Percentiles rank a stretch among this genome's conserved stretches.
Conservation (phyloP, 1,284 basidiomycete species). For the Gyrodon tennesseensis region DNA sequence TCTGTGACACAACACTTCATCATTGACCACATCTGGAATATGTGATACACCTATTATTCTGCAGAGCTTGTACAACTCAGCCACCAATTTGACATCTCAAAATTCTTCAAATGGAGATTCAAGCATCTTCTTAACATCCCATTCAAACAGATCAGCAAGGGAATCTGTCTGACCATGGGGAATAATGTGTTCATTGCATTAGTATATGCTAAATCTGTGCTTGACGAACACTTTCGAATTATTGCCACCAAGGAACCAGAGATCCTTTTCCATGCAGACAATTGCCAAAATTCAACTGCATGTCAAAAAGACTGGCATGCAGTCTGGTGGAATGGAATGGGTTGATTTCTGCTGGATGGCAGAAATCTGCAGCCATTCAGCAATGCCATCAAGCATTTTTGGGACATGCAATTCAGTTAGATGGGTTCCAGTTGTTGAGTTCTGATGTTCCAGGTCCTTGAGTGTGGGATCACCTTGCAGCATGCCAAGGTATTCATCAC, state of each 20-base stretch:
- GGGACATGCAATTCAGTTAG: background rate
- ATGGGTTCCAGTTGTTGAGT: slow-evolving; percentile 3
- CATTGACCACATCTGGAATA: too few species aligned
- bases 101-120: slow-evolving; percentile 3
- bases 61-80: too few species aligned
- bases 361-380: slow-evolving; percentile 17
- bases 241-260: slow-evolving; percentile 15
- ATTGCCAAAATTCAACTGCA: slow-evolving; percentile 6
- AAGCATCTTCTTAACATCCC: background rate
- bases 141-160: background rate
- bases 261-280: slow-evolving; percentile 9
- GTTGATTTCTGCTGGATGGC: slow-evolving; percentile 17
- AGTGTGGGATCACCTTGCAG: background rate
- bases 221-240: slow-evolving; percentile 10
- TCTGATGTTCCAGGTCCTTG: slow-evolving; percentile 1
- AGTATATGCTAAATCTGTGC: slow-evolving; percentile 6
- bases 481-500: background rate
- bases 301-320: slow-evolving; percentile 24
- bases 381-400: background rate
- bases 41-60: too few species aligned
- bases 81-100: too few species aligned
- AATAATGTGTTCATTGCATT: slow-evolving; percentile 12
- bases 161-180: slow-evolving; percentile 1
- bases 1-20: too few species aligned
- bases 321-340: slow-evolving; percentile 30